Percentiles rank a stretch among this genome's conserved stretches.
phyloP scores from a whole-genome alignment of 2,329 filamentous ascomycete species.

The Curvularia spicifera region DNA sequence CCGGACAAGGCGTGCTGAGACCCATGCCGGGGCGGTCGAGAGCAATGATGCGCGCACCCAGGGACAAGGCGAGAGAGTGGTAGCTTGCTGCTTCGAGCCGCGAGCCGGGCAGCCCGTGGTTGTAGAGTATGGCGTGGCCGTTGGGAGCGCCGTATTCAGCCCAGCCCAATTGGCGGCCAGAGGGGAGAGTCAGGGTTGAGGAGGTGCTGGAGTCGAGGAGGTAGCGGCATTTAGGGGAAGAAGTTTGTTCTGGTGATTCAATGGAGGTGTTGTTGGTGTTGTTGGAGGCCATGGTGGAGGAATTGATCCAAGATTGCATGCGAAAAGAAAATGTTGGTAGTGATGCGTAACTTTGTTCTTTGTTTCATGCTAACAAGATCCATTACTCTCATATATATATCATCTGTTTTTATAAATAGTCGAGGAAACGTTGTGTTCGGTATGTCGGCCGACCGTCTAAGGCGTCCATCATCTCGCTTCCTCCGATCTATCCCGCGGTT shows the following conservation, averaged over 20 bases:
- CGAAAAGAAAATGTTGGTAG: neutral
- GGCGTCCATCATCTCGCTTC: neutral
- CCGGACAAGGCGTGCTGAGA: conserved; percentile 32
- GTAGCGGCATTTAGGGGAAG: conserved; percentile 14
- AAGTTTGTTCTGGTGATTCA: too few species aligned
- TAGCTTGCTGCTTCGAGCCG: conserved; percentile 37
- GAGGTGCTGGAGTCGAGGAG: conserved; percentile 37
- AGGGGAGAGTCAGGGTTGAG: conserved; percentile 39
- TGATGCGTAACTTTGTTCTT: neutral
- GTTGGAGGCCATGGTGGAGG: neutral
- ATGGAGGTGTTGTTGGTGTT: too few species aligned
- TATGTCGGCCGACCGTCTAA: conserved; percentile 1
- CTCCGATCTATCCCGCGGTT: conserved; percentile 4
- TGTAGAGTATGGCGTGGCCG: conserved; percentile 36
- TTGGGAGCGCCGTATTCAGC: conserved; percentile 40
- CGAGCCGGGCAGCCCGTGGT: conserved; percentile 42
- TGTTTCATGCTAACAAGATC: neutral
- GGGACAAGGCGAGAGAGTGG: conserved; percentile 28
- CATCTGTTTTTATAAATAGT: neutral
- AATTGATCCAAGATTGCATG: neutral
- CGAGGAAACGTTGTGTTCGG: neutral
- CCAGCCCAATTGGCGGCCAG: conserved; percentile 49
- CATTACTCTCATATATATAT: neutral
- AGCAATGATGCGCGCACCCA: conserved; percentile 35
- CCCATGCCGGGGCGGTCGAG: conserved; percentile 41